Conservation (phyloP, 2,329 filamentous ascomycete genomes). For the Chaetomiaceae sp. region DNA sequence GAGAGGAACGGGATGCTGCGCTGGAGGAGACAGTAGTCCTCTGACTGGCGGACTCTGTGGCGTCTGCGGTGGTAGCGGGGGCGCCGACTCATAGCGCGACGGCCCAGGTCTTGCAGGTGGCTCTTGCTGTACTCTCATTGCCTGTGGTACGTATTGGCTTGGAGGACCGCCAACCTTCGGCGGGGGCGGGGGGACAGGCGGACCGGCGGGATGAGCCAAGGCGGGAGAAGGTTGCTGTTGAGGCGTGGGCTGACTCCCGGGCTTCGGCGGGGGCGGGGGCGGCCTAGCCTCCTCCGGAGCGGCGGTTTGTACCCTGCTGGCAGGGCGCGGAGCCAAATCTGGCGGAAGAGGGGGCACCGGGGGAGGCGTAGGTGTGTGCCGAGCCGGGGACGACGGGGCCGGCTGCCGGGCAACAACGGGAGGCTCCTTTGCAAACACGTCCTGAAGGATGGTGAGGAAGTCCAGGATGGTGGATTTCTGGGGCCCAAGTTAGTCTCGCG, state of each 20-base stretch:
- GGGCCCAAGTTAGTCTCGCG: slow-evolving; percentile 16
- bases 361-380: slow-evolving; percentile 47
- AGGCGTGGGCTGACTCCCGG: slow-evolving; percentile 28
- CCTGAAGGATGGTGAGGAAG: slow-evolving; percentile 74
- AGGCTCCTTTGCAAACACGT: slow-evolving; percentile 91
- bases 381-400: slow-evolving; percentile 38
- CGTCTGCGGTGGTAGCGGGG: slow-evolving; percentile 40
- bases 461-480: slow-evolving; percentile 80
- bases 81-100: slow-evolving; percentile 46
- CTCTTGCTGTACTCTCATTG: slow-evolving; percentile 6
- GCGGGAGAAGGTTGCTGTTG: slow-evolving; percentile 33
- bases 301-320: slow-evolving; percentile 33
- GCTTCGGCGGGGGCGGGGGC: slow-evolving; percentile 54
- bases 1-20: slow-evolving; percentile 15
- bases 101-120: slow-evolving; percentile 18
- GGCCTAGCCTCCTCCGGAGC: slow-evolving; percentile 33
- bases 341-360: slow-evolving; percentile 69
- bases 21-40: slow-evolving; percentile 10
- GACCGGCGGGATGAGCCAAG: slow-evolving; percentile 31
- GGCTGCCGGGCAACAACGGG: slow-evolving; percentile 75
- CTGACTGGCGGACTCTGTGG: slow-evolving; percentile 8
- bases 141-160: slow-evolving; percentile 24
- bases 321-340: slow-evolving; percentile 49
- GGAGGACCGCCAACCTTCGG: slow-evolving; percentile 28
- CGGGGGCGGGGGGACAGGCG: slow-evolving; percentile 34